Conservation (phyloP, 345 rosid genomes). For the Hibiscus trionum region DNA sequence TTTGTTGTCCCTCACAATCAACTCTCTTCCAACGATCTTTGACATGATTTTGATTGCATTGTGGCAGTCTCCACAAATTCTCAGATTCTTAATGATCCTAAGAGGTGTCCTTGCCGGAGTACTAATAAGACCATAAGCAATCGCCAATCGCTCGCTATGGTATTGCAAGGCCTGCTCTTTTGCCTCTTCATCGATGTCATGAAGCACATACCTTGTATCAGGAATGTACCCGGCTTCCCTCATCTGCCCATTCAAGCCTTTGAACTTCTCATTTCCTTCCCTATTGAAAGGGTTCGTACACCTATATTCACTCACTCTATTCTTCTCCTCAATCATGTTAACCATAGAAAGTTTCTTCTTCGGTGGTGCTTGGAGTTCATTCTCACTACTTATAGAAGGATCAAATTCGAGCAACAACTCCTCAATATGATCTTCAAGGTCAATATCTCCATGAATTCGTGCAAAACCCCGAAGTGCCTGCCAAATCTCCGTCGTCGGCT, state of each 20-base stretch:
- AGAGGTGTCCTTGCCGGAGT: conserved; percentile 53
- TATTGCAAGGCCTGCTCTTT: conserved; percentile 56
- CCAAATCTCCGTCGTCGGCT: conserved; percentile 35
- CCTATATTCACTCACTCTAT: conserved; percentile 29
- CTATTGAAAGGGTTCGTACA: conserved; percentile 31
- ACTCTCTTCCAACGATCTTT: conserved; percentile 52
- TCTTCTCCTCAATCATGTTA: conserved; percentile 54
- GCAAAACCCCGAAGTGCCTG: conserved; percentile 28
- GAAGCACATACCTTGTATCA: conserved; percentile 56
- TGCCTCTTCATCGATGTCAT: conserved; percentile 53
- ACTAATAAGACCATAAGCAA: conserved; percentile 58
- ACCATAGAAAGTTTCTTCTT: conserved; percentile 29
- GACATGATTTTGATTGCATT: conserved; percentile 62
- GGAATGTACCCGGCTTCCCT: conserved; percentile 57
- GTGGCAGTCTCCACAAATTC: conserved; percentile 67
- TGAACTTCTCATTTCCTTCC: conserved; percentile 18
- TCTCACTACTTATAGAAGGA: conserved; percentile 20
- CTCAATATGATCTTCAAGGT: conserved; percentile 36
- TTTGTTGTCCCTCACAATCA: conserved; percentile 60
- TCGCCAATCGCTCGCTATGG: conserved; percentile 55
- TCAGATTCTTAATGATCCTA: conserved; percentile 54
- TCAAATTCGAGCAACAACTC: conserved; percentile 31
- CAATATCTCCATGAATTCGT: conserved; percentile 45
- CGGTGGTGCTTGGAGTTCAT: conserved; percentile 22
- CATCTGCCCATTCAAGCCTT: conserved; percentile 54